Percentiles rank a stretch among this genome's conserved stretches.
phyloP scores from a whole-genome alignment of 2,329 filamentous ascomycete genomes.

The Cladosporium halotolerans region DNA sequence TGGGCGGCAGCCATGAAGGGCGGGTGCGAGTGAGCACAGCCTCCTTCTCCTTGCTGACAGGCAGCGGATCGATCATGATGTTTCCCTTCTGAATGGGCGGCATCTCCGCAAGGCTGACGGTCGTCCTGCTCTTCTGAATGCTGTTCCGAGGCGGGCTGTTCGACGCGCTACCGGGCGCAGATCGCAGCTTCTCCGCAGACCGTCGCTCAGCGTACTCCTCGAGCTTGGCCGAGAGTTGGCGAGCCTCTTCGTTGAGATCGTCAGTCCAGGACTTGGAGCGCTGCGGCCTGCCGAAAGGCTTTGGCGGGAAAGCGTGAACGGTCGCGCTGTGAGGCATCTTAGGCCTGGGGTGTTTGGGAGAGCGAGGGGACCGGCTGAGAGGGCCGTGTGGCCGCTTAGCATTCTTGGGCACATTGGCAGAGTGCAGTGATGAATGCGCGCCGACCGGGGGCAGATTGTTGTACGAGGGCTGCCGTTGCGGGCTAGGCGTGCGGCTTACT shows the following conservation, averaged over 20 bases:
- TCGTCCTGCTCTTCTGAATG: conserved; percentile 15
- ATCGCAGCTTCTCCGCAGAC: conserved; percentile 40
- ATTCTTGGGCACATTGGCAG: conserved; percentile 31
- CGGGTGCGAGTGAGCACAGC: conserved; percentile 70
- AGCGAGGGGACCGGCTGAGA: conserved; percentile 22
- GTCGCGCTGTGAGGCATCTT: conserved; percentile 29
- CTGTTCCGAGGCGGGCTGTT: conserved; percentile 24
- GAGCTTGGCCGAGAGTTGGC: conserved; percentile 69
- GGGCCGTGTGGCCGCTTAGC: conserved; percentile 28
- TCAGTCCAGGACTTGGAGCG: conserved; percentile 67
- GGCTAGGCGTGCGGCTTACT: conserved; percentile 34
- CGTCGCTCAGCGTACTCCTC: conserved; percentile 62
- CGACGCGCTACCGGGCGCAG: conserved; percentile 17
- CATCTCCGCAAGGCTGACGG: conserved; percentile 39
- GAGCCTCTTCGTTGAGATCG: conserved; percentile 65
- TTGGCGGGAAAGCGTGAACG: conserved; percentile 20
- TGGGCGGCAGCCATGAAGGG: conserved; percentile 78
- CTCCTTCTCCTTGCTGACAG: conserved; percentile 80
- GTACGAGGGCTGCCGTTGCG: conserved; percentile 27
- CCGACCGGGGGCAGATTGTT: conserved; percentile 21
- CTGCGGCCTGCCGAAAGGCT: conserved; percentile 23
- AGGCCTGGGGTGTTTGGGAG: conserved; percentile 23
- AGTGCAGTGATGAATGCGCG: conserved; percentile 13
- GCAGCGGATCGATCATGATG: conserved; percentile 77
- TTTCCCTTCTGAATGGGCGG: conserved; percentile 66